These are phyloP conservation scores for Eucalyptus curtisii DNA, from an alignment of 345 rosid species.

Conservation along the genomic window DNA sequence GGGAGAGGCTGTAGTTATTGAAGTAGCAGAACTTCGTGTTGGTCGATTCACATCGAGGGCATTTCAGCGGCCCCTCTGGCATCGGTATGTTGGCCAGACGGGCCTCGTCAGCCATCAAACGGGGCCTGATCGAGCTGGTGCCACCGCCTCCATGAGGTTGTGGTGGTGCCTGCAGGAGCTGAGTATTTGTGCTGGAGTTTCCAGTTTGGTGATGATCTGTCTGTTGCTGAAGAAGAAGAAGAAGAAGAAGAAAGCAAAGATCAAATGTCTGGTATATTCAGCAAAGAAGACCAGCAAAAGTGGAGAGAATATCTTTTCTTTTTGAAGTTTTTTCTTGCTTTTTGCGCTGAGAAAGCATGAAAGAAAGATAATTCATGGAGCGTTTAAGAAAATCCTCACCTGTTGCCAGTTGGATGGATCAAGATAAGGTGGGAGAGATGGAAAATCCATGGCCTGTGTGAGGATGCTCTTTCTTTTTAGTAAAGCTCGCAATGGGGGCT, in stretches of 20 bases:
- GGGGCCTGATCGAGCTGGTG: conserved; percentile 59
- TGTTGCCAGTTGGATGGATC: conserved; percentile 99
- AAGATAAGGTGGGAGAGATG: conserved; percentile 91
- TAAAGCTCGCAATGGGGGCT: neutral
- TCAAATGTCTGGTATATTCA: conserved; percentile 46
- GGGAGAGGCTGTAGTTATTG: conserved; percentile 92
- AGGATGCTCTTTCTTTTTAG: neutral
- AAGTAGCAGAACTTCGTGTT: conserved; percentile 96
- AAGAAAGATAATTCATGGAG: neutral
- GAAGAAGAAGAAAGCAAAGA: neutral
- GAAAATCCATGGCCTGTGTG: conserved; percentile 52
- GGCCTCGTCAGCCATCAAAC: conserved; percentile 93
- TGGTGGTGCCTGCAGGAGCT: conserved; percentile 31
- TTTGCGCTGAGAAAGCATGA: neutral
- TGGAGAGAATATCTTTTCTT: conserved; percentile 26
- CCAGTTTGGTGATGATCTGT: conserved; percentile 18
- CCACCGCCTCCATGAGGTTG: conserved; percentile 47
- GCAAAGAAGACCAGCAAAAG: conserved; percentile 15
- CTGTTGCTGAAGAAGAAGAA: conserved; percentile 19
- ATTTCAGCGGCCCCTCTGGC: conserved; percentile 70
- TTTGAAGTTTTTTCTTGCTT: conserved; percentile 22
- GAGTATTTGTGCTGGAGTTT: conserved; percentile 6
- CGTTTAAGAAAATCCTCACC: conserved; percentile 24
- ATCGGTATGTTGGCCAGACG: conserved; percentile 68
- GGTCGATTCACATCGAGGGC: conserved; percentile 91